Conservation (phyloP, 768 basidiomycete species). For the Hericium alpestre region DNA sequence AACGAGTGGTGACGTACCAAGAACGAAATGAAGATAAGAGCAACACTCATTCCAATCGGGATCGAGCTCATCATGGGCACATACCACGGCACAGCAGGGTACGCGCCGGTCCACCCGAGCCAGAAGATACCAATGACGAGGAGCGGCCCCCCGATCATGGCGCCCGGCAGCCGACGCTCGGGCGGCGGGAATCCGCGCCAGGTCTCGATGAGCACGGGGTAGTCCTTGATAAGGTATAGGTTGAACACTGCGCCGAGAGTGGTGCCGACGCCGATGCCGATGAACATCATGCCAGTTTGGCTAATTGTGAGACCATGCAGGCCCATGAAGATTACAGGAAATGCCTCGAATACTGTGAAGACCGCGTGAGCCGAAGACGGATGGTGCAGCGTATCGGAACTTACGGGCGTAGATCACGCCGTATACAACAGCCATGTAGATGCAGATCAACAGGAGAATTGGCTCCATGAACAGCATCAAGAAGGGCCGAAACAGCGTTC, state of each 20-base stretch:
- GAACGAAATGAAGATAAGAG: conserved; percentile 3
- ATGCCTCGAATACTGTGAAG: conserved; percentile 3
- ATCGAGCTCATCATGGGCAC: conserved; percentile 4
- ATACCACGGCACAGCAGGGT: conserved; percentile 4
- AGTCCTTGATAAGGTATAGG: not conserved
- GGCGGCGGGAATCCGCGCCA: conserved; percentile 7
- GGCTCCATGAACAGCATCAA: conserved; percentile 23
- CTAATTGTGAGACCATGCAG: not conserved
- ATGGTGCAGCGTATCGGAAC: no score
- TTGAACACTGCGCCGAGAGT: not conserved
- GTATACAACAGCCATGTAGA: conserved; percentile 10
- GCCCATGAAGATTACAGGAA: conserved; percentile 3
- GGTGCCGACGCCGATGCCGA: conserved; percentile 4
- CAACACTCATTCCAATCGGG: not conserved
- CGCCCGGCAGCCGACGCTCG: not conserved
- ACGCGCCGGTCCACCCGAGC: conserved; percentile 7
- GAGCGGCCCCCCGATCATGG: not conserved
- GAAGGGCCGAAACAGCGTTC: conserved; percentile 21
- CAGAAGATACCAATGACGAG: conserved; percentile 1
- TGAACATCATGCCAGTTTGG: conserved; percentile 2
- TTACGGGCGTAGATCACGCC: conserved; percentile 7
- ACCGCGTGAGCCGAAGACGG: no score
- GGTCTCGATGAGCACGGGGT: not conserved
- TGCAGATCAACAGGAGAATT: conserved; percentile 7
- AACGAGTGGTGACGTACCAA: not conserved